Conservation (phyloP, 2,329 filamentous ascomycete species). For the Phaeosphaeriaceae sp. region DNA sequence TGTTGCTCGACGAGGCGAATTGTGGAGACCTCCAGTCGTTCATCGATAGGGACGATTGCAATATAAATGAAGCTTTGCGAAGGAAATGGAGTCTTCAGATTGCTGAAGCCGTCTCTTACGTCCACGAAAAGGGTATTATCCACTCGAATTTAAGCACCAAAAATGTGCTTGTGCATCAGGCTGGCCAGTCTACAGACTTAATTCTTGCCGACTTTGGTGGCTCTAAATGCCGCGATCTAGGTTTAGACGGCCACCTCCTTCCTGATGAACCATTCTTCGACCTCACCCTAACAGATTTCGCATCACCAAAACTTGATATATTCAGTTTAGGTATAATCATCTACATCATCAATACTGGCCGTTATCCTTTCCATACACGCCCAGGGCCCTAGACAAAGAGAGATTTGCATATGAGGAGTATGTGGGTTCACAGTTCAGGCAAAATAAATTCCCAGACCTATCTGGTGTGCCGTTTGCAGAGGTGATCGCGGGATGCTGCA, state of each 20-base stretch:
- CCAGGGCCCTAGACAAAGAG: conserved; percentile 8
- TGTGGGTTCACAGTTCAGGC: conserved; percentile 7
- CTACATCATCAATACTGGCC: conserved; percentile 15
- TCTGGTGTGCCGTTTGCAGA: conserved; percentile 9
- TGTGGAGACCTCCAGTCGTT: conserved; percentile 15
- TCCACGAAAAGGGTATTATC: conserved; percentile 15
- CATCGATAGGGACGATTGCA: conserved; percentile 8
- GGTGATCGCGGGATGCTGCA: conserved; percentile 18
- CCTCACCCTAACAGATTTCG: conserved; percentile 3
- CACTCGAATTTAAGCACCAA: conserved; percentile 18
- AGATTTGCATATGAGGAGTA: conserved; percentile 8
- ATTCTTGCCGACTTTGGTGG: conserved; percentile 19
- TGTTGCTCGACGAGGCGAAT: conserved; percentile 16
- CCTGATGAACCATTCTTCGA: conserved; percentile 17
- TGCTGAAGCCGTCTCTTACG: conserved; percentile 14
- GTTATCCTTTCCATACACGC: conserved; percentile 16
- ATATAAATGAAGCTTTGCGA: conserved; percentile 9
- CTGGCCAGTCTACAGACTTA: conserved; percentile 7
- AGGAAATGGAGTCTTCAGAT: conserved; percentile 15
- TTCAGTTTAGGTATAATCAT: conserved; percentile 15
- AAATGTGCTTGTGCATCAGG: conserved; percentile 19
- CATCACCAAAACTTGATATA: conserved; percentile 12
- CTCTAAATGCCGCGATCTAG: conserved; percentile 15
- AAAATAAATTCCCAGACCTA: conserved; percentile 14
- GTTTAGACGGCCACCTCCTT: conserved; percentile 11